phyloP scores from a whole-genome alignment of 805 yeast genomes.

The Wickerhamomyces mucosus region DNA sequence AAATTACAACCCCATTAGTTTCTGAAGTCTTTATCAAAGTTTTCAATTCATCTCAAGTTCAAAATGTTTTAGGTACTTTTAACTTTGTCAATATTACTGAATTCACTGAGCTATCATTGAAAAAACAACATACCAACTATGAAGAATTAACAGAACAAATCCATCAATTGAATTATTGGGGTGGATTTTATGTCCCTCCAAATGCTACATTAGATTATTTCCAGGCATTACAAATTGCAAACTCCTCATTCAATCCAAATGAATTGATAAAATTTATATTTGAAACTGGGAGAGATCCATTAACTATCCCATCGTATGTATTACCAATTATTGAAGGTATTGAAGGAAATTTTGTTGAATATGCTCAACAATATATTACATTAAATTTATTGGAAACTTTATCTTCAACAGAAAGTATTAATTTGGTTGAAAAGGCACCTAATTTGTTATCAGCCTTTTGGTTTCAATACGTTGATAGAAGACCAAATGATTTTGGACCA shows the following conservation, averaged over 20 bases:
- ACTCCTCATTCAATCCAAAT: constrained; percentile 7
- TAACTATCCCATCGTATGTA: constrained; percentile 31
- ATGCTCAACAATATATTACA: constrained; percentile 16
- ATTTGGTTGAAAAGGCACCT: constrained; percentile 20
- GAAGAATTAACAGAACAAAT: constrained; percentile 33
- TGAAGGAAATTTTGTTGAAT: constrained; percentile 6
- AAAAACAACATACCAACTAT: constrained; percentile 7
- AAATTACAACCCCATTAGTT: constrained; percentile 8
- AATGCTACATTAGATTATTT: constrained; percentile 30
- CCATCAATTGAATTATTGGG: constrained; percentile 50
- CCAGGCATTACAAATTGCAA: constrained; percentile 10
- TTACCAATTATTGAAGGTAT: constrained; percentile 26
- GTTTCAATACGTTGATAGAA: constrained; percentile 26
- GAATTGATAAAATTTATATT: constrained; percentile 31
- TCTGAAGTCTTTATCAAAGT: constrained; percentile 2
- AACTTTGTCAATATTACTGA: constrained; percentile 3
- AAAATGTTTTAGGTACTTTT: constrained; percentile 11
- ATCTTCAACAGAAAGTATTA: constrained; percentile 1
- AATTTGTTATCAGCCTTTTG: constrained; percentile 9
- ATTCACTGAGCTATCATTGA: constrained; percentile 4
- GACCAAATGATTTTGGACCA: constrained; percentile 33
- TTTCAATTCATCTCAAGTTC: constrained; percentile 3
- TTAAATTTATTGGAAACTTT: constrained; percentile 9
- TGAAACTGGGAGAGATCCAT: constrained; percentile 52
- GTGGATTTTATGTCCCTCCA: constrained; percentile 37